Evolutionary conservation across 2,329 filamentous ascomycete genomes (phyloP), one percentile per base, ranked within the genome.

Genomic region (Sclerotinia sclerotiorum): DNA sequence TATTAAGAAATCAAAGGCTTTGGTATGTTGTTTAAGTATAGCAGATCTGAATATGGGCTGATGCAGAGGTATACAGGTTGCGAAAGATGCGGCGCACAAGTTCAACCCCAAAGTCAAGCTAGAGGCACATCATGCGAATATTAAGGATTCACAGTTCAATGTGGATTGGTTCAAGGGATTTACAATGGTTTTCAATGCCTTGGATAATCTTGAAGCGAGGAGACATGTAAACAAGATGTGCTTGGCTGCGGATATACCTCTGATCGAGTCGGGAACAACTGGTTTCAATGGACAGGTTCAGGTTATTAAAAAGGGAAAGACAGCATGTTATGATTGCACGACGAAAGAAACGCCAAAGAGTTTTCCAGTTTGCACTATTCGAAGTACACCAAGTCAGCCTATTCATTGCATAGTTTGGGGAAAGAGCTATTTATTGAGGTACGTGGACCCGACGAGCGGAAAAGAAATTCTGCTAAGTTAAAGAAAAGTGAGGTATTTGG

Each of bases 371-470:
- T 99, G 95, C 81, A 99, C 95, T 1, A 98, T 99, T 75, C 88
- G 95, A 78, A 97, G 93, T 79, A 99, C 94, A 0, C 95, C 95
- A 0, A 97, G 91, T 72, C 94, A 98, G 76, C 92, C 94, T 0
- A 98, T 99, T 55, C 95, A 99, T 80, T 98, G 95, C 81, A 99
- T 99, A 70, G 94, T 99, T 2, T 99, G 95, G 95, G 94, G 87
- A 27, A 99, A 98, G 81, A 97, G 93, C 78, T 99, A 98, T 78
- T 84, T 99, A 11, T 86, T 99, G 70, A 95, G 93, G 84, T 82
- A 75, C 70, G 77, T 72, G 27, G 29, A 10, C 8, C 35, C 35
- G 39, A 27, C 29, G 5, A 15, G 13, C 51, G 10, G 48, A 67
- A 61, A 27, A 35, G n/a, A 51, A n/a, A 24, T 70, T 55, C 77